Base-by-base conservation (phyloP, 2,329 filamentous ascomycete species). In the Beauveria medogensis region DNA sequence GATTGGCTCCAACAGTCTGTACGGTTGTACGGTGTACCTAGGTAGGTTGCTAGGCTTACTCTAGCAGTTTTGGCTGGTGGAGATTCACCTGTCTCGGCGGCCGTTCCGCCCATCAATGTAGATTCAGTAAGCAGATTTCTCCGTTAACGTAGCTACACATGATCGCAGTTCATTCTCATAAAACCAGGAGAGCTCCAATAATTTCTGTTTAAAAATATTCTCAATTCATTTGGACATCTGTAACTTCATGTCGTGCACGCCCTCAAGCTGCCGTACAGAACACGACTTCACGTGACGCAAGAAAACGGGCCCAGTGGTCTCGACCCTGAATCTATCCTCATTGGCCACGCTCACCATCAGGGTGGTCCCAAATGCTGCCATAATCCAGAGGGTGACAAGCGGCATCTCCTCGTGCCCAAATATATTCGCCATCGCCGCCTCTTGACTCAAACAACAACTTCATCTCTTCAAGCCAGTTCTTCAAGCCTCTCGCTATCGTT, bases 351-450 rank as follows among this genome's bases (percentile, higher is more conserved):
- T n/a, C 44, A 26, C 53, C 53, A 56, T 56, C 46, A 57, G 24
- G 59, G 59, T 61, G 59, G 59, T 44, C 37, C 59, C 44, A 20
- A 20, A 56, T 56, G 59, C 34, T 57, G 37, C 52, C 59, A 61
- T 61, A 61, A 56, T 61, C 59, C 30, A 44, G 37, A 46, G n/a
- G 18, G 50, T 40, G 58, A 46, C 43, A 30, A 50, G 59, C 53
- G 53, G 59, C 53, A 22, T 53, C 52, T 53, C 34, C 53, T 57
- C 54, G 44, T 56, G 53, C 53, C 53, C 59, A 47, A 61, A 51
- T 48, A 18, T 22, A 43, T 48, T 22, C 40, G 46, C 43, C 40
- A 20, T 57, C 54, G 47, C 22, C 43, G 43, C 46, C n/a, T 55
- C 59, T 34, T 34, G 16, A 43, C 50, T 30, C 30, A 40, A 55